A percentile compares a stretch with the other conserved stretches of the same genome.
Conservation (phyloP, 139 green algal species). For the Spirogloea muscicola region DNA sequence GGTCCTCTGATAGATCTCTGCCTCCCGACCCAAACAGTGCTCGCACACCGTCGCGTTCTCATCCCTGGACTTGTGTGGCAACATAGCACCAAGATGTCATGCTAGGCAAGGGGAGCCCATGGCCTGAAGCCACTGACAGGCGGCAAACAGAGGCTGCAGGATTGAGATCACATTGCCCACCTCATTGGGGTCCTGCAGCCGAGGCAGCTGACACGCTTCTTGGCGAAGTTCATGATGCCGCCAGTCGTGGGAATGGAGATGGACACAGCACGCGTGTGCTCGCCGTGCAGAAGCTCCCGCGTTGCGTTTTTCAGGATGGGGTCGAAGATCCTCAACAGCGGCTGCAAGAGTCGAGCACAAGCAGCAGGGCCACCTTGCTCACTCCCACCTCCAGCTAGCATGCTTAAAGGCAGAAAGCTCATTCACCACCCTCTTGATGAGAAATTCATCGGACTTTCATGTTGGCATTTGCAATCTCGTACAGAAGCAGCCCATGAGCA, state of each 20-base stretch:
- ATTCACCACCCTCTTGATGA: no score
- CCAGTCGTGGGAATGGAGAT: constrained; percentile 77
- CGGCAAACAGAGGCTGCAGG: background rate
- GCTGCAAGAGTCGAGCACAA: constrained; percentile 49
- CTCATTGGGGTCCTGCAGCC: constrained; percentile 74
- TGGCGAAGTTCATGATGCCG: constrained; percentile 96
- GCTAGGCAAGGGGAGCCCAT: background rate
- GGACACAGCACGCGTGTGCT: constrained; percentile 72
- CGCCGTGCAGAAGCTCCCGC: constrained; percentile 56
- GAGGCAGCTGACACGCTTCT: constrained; percentile 74
- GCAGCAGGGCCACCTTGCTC: background rate
- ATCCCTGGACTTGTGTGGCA: constrained; percentile 49
- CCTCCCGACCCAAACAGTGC: constrained; percentile 46
- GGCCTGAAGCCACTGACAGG: background rate
- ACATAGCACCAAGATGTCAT: background rate
- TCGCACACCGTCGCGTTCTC: constrained; percentile 70
- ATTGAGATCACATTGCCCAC: constrained; percentile 4
- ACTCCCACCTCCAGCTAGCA: background rate
- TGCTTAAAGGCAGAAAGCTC: background rate
- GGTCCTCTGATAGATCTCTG: constrained; percentile 43
- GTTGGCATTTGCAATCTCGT: no score
- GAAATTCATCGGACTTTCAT: no score
- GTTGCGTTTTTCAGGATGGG: constrained; percentile 86
- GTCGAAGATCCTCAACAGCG: constrained; percentile 92
- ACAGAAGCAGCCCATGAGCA: no score